Evolutionary conservation across 2,329 filamentous ascomycete species (phyloP).

Genomic region (Dactylellina haptotyla): DNA sequence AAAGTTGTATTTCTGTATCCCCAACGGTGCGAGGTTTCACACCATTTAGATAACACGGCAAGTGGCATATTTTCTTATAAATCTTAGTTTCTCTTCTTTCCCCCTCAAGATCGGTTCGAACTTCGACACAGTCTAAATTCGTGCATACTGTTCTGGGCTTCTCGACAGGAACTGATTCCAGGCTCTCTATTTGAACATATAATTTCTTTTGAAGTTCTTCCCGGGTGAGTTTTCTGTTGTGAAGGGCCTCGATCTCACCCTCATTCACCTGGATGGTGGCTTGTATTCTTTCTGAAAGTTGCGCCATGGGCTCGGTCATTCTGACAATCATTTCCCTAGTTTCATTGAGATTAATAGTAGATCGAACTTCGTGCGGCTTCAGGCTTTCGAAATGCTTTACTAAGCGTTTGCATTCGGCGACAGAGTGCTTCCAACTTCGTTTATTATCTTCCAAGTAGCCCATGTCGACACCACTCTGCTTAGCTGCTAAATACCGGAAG

Average conservation of each 20-base stretch:
- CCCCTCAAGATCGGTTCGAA: constrained; percentile 56
- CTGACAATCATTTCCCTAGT: constrained; percentile 60
- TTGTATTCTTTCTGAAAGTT: constrained; percentile 60
- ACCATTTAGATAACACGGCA: constrained; percentile 58
- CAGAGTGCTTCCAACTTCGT: constrained; percentile 62
- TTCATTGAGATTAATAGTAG: constrained; percentile 62
- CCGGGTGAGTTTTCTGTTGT: constrained; percentile 56
- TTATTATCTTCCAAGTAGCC: constrained; percentile 59
- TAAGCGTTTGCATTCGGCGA: constrained; percentile 59
- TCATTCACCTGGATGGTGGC: constrained; percentile 59
- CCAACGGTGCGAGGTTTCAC: too few species aligned
- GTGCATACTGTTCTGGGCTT: constrained; percentile 60
- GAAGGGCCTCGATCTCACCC: constrained; percentile 59
- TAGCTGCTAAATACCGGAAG: constrained; percentile 63
- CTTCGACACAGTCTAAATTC: constrained; percentile 58
- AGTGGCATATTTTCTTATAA: constrained; percentile 60
- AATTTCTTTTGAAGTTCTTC: constrained; percentile 58
- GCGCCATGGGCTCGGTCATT: constrained; percentile 62
- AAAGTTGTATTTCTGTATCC: constrained; percentile 56
- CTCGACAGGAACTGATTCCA: constrained; percentile 51
- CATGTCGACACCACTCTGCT: constrained; percentile 59
- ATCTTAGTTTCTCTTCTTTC: constrained; percentile 54
- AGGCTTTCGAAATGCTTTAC: constrained; percentile 59
- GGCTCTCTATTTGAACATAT: constrained; percentile 57
- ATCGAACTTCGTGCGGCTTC: constrained; percentile 60